phyloP scores from a whole-genome alignment of 2,329 filamentous ascomycete genomes.

The Cordyceps militaris region DNA sequence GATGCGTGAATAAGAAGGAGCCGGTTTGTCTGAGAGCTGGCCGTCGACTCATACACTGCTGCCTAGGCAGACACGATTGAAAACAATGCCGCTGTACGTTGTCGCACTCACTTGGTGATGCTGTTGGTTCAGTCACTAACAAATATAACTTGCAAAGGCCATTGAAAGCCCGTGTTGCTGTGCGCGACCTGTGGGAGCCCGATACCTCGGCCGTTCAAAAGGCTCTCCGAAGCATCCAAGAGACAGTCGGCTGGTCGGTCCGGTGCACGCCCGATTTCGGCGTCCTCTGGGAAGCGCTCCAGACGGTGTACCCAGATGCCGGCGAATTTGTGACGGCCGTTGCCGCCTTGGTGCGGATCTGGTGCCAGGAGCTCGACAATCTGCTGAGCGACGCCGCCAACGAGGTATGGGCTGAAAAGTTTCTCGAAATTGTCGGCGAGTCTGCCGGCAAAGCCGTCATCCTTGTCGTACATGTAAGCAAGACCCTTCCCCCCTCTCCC shows the following conservation, averaged over 20 bases:
- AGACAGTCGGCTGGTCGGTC: constrained; percentile 33
- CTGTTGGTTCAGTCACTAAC: not conserved
- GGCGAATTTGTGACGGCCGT: constrained; percentile 30
- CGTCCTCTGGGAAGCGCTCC: constrained; percentile 32
- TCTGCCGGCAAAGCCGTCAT: constrained; percentile 21
- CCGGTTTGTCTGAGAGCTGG: not conserved
- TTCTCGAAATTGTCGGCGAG: constrained; percentile 31
- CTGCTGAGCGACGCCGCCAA: constrained; percentile 36
- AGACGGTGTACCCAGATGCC: constrained; percentile 33
- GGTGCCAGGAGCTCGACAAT: constrained; percentile 30
- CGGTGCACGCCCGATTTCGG: constrained; percentile 37
- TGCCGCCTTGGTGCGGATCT: constrained; percentile 31
- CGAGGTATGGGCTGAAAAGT: constrained; percentile 34
- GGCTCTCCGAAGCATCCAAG: constrained; percentile 25
- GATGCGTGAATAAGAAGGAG: not conserved
- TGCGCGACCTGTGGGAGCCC: constrained; percentile 38
- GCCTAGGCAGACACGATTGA: not conserved
- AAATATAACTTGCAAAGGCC: constrained; percentile 25
- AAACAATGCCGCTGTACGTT: not conserved
- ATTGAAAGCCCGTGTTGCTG: constrained; percentile 33
- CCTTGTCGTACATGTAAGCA: constrained; percentile 31
- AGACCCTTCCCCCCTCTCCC: not conserved
- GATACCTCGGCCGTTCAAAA: constrained; percentile 26
- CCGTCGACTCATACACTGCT: not conserved
- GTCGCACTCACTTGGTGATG: not conserved